Base-by-base conservation (phyloP, 768 basidiomycete species). In the Phanerochaete sordida region DNA sequence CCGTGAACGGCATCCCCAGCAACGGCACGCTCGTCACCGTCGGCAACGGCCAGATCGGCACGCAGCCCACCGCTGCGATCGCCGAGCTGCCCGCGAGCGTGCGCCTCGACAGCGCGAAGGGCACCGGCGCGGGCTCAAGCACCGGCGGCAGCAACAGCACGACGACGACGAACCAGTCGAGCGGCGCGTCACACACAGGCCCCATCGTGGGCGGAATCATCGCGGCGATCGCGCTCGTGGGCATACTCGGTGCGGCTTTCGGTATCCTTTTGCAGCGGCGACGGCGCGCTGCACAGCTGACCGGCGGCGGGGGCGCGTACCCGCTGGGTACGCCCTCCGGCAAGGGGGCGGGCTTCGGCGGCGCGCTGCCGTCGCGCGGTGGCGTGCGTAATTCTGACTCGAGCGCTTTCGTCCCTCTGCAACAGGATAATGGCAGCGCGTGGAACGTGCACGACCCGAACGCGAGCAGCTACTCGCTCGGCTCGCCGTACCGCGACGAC, bases 1-100 rank as follows among this genome's bases (percentile, higher is more conserved):
- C 85, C 35, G 82, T 98, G 62, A 80, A 88, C 63, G 94, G 93
- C 43, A 84, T 97, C 13, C 95, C 95, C 2, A 88, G 86, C 55
- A 87, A 86, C 61, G 95, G 89, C 1, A 82, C 84, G 12, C 82
- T 81, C 72, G 80, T 95, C 57, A 91, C 85, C 58, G 79, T 94
- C 26, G 95, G 95, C 3, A 86, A 77, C 58, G 95, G 95, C 0
- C 71, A 83, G 56, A 79, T 96, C n/a, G 91, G 85, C 51, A 73
- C 72, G 1, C 95, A 97, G 70, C 80, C 88, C 1, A 81, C 76
- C 0, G 62, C 70, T 2, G 61, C 73, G 1, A 78, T 73, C 0
- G 74, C 75, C 19, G 68, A 47, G 1, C 79, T 92, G 7, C 88
- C 88, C 0, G 59, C 70, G 0, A 86, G 71, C 68, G 72, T 82